phyloP scores from a whole-genome alignment of 768 basidiomycete genomes.

The Floccularia luteovirens region DNA sequence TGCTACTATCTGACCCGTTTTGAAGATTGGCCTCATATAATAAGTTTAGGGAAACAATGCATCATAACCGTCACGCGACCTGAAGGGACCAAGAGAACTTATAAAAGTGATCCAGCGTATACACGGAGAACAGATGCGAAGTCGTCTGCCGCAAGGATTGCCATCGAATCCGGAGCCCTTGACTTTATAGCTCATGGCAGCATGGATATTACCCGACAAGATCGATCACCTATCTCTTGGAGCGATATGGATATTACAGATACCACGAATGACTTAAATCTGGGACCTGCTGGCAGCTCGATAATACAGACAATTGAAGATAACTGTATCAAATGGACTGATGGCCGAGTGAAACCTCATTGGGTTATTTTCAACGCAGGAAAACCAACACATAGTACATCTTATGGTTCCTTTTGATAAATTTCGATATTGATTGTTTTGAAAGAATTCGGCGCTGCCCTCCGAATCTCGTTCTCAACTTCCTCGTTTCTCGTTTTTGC shows the following conservation, averaged over 20 bases:
- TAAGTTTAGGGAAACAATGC: conserved; percentile 43
- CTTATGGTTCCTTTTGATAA: not conserved
- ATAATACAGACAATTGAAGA: conserved; percentile 37
- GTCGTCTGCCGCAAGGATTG: conserved; percentile 39
- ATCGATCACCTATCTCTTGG: conserved; percentile 18
- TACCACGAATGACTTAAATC: not conserved
- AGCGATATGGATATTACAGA: conserved; percentile 14
- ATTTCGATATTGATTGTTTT: not conserved
- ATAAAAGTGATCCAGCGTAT: conserved; percentile 39
- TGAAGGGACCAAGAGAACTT: conserved; percentile 40
- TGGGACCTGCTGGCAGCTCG: not conserved
- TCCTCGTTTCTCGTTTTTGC: conserved; percentile 47
- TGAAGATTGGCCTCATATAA: not conserved
- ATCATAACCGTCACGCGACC: conserved; percentile 55
- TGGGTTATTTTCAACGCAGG: conserved; percentile 46
- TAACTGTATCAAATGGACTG: conserved; percentile 49
- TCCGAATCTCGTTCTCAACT: conserved; percentile 45
- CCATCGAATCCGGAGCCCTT: conserved; percentile 52
- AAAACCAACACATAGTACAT: conserved; percentile 36
- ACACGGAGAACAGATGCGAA: conserved; percentile 46
- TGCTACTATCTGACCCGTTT: conserved; percentile 7
- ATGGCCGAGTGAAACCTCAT: conserved; percentile 37
- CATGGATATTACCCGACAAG: conserved; percentile 16
- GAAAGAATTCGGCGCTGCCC: conserved; percentile 44
- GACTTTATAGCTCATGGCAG: conserved; percentile 47